Conservation (phyloP, 2,329 filamentous ascomycete species). For the Penicillium sp. region DNA sequence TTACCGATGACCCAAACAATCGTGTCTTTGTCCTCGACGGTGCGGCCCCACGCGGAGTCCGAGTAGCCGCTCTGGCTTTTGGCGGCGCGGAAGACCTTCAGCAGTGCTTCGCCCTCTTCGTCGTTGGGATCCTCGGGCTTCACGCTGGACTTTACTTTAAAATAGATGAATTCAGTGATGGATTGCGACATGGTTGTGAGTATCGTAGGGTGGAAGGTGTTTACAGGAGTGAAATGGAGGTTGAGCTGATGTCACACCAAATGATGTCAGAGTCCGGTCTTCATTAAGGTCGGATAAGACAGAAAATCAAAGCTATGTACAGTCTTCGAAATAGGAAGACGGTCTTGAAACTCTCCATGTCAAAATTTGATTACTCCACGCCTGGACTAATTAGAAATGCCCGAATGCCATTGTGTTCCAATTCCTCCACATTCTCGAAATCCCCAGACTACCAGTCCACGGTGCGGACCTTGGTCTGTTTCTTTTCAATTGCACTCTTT, state of each 20-base stretch:
- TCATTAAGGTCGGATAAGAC: conserved; percentile 6
- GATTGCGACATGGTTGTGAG: conserved; percentile 21
- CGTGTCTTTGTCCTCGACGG: conserved; percentile 35
- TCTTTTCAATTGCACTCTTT: conserved; percentile 36
- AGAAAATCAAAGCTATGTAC: conserved; percentile 12
- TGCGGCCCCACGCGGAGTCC: conserved; percentile 38
- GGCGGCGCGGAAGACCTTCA: conserved; percentile 27
- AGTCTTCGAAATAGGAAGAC: conserved; percentile 2
- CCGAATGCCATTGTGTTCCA: conserved; percentile 3
- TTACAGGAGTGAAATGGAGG: neutral
- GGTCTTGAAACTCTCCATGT: neutral
- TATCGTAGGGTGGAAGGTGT: neutral
- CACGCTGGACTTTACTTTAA: conserved; percentile 37
- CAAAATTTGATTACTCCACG: conserved; percentile 9
- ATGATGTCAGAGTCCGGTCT: conserved; percentile 20
- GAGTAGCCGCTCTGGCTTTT: conserved; percentile 36
- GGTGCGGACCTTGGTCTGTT: conserved; percentile 34
- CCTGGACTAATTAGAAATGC: conserved; percentile 8
- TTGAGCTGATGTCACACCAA: conserved; percentile 19
- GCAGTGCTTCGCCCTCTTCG: conserved; percentile 31
- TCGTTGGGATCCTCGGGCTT: conserved; percentile 38
- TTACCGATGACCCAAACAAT: conserved; percentile 41
- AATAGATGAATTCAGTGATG: conserved; percentile 38
- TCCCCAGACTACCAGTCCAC: conserved; percentile 26
- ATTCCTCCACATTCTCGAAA: neutral